Evolutionary conservation across 202 grass and related monocot genomes (phyloP).

Genomic region (Musa balbisiana): DNA sequence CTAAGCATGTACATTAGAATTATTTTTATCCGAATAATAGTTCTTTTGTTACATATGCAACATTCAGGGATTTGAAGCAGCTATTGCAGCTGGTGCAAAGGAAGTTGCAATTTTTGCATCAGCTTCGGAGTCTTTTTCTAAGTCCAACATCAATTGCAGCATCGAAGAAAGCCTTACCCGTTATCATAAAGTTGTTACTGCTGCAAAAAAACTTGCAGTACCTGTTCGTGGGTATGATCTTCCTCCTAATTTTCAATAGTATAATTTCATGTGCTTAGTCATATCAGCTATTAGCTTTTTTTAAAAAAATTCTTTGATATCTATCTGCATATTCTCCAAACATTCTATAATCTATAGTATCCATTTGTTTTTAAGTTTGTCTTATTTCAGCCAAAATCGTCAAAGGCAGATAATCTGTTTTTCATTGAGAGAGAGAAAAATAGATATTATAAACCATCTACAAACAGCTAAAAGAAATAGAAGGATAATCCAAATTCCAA

Average conservation of each 20-base stretch:
- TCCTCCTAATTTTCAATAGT: neutral
- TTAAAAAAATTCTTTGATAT: neutral
- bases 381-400: neutral
- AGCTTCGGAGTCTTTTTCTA: conserved; percentile 91
- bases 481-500: too few relatives aligned
- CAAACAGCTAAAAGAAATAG: too few relatives aligned
- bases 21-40: neutral
- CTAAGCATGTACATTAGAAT: neutral
- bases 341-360: neutral
- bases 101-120: conserved; percentile 90
- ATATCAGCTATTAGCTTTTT: neutral
- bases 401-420: neutral
- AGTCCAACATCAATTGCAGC: conserved; percentile 73
- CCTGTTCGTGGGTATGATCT: conserved; percentile 66
- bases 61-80: conserved; percentile 78
- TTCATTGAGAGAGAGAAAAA: neutral
- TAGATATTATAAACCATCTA: too few relatives aligned
- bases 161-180: conserved; percentile 76
- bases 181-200: conserved; percentile 48
- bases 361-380: neutral
- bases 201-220: conserved; percentile 64
- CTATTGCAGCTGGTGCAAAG: conserved; percentile 76
- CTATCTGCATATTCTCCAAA: neutral
- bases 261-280: neutral
- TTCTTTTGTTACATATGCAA: conserved; percentile 4